Percentiles rank a stretch among this genome's conserved stretches.
Conservation (phyloP, 768 basidiomycete species). For the Leccinum truebloodii region DNA sequence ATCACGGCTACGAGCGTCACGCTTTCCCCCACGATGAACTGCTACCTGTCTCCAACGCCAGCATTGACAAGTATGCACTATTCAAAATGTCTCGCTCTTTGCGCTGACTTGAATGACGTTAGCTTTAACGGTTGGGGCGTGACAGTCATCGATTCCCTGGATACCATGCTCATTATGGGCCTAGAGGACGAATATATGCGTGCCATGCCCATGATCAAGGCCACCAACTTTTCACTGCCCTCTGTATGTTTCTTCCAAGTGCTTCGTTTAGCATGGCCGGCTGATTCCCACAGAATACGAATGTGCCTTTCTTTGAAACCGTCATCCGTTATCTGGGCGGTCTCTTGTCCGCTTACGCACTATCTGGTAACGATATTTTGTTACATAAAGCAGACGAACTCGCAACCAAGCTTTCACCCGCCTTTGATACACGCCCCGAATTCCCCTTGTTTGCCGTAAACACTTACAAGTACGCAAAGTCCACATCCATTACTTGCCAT, state of each 20-base stretch:
- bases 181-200: slow-evolving; percentile 68
- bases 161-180: slow-evolving; percentile 84
- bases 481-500: neutral
- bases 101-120: slow-evolving; percentile 1
- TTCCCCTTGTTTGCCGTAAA: slow-evolving; percentile 74
- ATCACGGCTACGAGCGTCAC: slow-evolving; percentile 60
- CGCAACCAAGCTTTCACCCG: slow-evolving; percentile 66
- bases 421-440: slow-evolving; percentile 69
- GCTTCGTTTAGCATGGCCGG: neutral
- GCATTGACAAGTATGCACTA: slow-evolving; percentile 50
- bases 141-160: slow-evolving; percentile 78
- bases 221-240: slow-evolving; percentile 50
- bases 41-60: slow-evolving; percentile 47
- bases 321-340: slow-evolving; percentile 91
- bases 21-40: slow-evolving; percentile 69
- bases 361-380: slow-evolving; percentile 63
- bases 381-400: slow-evolving; percentile 78
- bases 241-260: slow-evolving; percentile 33
- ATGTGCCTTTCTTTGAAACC: slow-evolving; percentile 74
- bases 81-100: too few relatives aligned
- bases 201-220: slow-evolving; percentile 54
- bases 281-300: slow-evolving; percentile 30
- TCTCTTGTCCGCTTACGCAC: slow-evolving; percentile 77
- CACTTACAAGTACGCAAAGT: slow-evolving; percentile 49
- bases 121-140: slow-evolving; percentile 85